Evolutionary conservation across 1,139 yeast species (phyloP).

Genomic region (Yarrowia galli): DNA sequence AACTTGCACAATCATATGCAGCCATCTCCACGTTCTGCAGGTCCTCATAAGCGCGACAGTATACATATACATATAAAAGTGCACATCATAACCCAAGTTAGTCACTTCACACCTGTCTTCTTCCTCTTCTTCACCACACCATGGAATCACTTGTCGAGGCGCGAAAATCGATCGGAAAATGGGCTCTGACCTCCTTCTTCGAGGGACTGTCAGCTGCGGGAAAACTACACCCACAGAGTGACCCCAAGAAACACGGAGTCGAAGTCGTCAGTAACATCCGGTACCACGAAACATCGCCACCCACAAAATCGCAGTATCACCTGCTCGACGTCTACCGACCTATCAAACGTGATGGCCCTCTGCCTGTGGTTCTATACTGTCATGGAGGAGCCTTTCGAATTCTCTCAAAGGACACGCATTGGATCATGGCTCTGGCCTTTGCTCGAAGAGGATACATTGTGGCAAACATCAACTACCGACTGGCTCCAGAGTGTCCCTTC

Average conservation of each 20-base stretch:
- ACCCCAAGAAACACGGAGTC: constrained; percentile 30
- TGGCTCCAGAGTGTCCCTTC: constrained; percentile 60
- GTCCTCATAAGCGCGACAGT: not conserved
- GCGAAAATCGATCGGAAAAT: constrained; percentile 10
- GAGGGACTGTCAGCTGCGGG: constrained; percentile 27
- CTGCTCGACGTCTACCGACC: constrained; percentile 30
- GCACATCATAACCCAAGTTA: not conserved
- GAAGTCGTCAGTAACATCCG: constrained; percentile 14
- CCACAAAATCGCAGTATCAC: constrained; percentile 11
- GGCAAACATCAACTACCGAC: constrained; percentile 53
- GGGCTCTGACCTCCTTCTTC: constrained; percentile 19
- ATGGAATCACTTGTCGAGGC: constrained; percentile 14
- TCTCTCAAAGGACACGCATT: constrained; percentile 25
- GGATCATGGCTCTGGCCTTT: constrained; percentile 26
- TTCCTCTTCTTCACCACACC: not conserved
- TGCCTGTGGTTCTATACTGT: constrained; percentile 22
- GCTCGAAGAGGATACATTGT: constrained; percentile 45
- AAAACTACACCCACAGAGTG: constrained; percentile 20
- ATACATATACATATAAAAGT: too few relatives aligned
- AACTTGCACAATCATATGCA: constrained; percentile 28
- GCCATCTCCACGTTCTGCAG: not conserved
- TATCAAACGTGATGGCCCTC: constrained; percentile 22
- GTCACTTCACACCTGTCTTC: too few relatives aligned
- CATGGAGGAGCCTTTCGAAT: constrained; percentile 29
- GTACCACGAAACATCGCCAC: not conserved